These are phyloP conservation scores for Henckelia pumila DNA, from an alignment of 257 asterid species.

Conservation along the genomic window DNA sequence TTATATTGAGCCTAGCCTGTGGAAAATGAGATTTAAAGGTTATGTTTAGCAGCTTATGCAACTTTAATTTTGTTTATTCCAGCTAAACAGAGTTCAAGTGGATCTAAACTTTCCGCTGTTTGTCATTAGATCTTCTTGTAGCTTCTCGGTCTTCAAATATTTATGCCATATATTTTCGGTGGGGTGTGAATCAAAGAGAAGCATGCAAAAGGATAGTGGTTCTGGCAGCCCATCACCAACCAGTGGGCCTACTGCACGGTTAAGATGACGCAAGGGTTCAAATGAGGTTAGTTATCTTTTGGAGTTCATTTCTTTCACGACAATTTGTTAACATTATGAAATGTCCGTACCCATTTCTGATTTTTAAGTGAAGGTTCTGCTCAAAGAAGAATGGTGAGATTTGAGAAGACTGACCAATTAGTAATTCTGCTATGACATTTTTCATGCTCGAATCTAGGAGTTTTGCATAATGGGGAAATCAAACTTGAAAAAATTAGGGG, in stretches of 20 bases:
- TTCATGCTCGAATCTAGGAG: no score
- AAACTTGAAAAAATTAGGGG: no score
- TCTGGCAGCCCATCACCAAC: conserved; percentile 53
- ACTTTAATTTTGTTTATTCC: conserved; percentile 26
- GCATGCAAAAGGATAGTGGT: conserved; percentile 52
- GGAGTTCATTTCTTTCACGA: conserved; percentile 11
- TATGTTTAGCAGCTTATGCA: conserved; percentile 9
- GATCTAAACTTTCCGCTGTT: conserved; percentile 15
- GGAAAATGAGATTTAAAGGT: no score
- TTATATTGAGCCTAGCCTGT: no score
- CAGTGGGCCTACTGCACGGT: conserved; percentile 51
- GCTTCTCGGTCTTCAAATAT: neutral
- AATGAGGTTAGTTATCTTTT: conserved; percentile 72
- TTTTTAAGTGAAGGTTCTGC: no score
- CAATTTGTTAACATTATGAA: neutral
- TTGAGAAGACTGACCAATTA: no score
- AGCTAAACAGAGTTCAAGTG: conserved; percentile 31
- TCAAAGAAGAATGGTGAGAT: no score
- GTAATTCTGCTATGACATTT: no score
- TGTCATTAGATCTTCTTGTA: conserved; percentile 15
- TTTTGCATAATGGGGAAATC: no score
- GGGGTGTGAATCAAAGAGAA: conserved; percentile 23
- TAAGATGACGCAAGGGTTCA: conserved; percentile 83
- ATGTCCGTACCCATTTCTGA: neutral
- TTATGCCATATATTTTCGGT: conserved; percentile 8